These are phyloP conservation scores for Kurtzmaniella cleridarum DNA, from an alignment of 805 yeast species.

Conservation along the genomic window DNA sequence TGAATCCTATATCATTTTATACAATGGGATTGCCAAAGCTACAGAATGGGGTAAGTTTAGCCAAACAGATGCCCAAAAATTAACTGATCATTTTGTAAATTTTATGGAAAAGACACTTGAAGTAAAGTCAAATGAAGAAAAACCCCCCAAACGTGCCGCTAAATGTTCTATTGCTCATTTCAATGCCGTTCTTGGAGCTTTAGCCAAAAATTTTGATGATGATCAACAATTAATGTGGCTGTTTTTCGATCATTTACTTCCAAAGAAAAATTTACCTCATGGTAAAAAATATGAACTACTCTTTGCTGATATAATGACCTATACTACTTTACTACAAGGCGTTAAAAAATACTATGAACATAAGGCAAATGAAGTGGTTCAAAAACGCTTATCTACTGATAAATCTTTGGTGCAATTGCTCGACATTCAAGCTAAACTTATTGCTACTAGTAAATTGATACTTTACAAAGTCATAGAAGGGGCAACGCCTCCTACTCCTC, in stretches of 20 bases:
- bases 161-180: slow-evolving; percentile 23
- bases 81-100: slow-evolving; percentile 17
- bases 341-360: slow-evolving; percentile 13
- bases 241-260: slow-evolving; percentile 25
- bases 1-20: slow-evolving; percentile 31
- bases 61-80: slow-evolving; percentile 13
- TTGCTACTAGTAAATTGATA: slow-evolving; percentile 21
- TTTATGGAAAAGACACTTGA: slow-evolving; percentile 5
- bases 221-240: slow-evolving; percentile 34
- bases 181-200: slow-evolving; percentile 31
- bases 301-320: slow-evolving; percentile 30
- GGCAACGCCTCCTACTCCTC: slow-evolving; percentile 32
- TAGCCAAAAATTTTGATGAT: slow-evolving; percentile 28
- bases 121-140: slow-evolving; percentile 1
- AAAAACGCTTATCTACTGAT: slow-evolving; percentile 7
- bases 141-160: background rate
- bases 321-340: slow-evolving; percentile 35
- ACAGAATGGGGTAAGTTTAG: slow-evolving; percentile 29
- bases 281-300: slow-evolving; percentile 10
- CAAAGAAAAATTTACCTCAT: slow-evolving; percentile 8
- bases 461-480: slow-evolving; percentile 19
- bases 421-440: slow-evolving; percentile 23
- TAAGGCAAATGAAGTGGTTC: slow-evolving; percentile 11
- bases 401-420: slow-evolving; percentile 17
- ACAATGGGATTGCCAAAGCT: slow-evolving; percentile 29